Conservation (phyloP, 768 basidiomycete species). For the Tricholoma matsutake region DNA sequence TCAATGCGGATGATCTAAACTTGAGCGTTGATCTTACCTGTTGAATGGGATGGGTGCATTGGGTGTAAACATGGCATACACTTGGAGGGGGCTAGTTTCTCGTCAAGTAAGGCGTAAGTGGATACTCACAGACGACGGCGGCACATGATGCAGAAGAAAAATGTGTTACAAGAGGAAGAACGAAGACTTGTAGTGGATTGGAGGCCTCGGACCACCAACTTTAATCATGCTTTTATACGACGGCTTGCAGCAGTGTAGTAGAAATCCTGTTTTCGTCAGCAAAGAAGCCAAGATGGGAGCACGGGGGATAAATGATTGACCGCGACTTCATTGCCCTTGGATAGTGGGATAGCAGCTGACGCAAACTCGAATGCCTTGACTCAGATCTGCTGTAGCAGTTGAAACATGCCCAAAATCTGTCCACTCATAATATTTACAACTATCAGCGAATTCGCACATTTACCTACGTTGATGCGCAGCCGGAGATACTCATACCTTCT, state of each 20-base stretch:
- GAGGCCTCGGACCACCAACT: neutral
- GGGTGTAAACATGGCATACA: conserved; percentile 45
- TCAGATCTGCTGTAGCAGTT: neutral
- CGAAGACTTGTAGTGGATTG: neutral
- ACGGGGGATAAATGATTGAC: neutral
- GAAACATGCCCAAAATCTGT: neutral
- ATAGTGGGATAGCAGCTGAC: neutral
- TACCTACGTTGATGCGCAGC: neutral
- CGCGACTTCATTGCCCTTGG: neutral
- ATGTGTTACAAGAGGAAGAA: conserved; percentile 7
- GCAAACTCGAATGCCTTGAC: too few species aligned
- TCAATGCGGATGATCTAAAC: neutral
- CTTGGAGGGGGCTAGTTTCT: conserved; percentile 17
- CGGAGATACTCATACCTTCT: neutral
- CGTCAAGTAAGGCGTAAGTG: neutral
- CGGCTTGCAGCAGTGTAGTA: neutral
- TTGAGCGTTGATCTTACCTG: neutral
- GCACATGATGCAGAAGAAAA: conserved; percentile 40
- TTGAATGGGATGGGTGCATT: conserved; percentile 43
- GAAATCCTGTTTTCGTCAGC: neutral
- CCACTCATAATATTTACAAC: neutral
- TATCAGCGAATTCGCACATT: neutral
- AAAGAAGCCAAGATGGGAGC: neutral
- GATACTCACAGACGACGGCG: conserved; percentile 50
- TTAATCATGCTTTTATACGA: conserved; percentile 13